Conservation (phyloP, 345 rosid species). For the Hypericum perforatum region DNA sequence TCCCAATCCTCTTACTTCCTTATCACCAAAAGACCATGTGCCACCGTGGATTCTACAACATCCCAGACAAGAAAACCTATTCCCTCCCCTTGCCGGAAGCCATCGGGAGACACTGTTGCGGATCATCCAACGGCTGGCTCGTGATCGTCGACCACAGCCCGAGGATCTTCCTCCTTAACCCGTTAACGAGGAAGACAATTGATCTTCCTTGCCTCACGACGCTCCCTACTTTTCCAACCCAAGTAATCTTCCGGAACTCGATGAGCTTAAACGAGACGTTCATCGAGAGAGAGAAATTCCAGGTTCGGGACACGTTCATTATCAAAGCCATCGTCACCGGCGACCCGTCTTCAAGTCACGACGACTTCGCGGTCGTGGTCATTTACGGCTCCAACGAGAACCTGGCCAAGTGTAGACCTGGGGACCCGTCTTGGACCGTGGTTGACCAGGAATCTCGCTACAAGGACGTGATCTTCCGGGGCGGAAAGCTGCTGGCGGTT, state of each 20-base stretch:
- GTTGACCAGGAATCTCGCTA: conserved; percentile 24
- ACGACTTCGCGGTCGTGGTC: conserved; percentile 30
- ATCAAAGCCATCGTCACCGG: conserved; percentile 26
- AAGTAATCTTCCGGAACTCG: conserved; percentile 8
- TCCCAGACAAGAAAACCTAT: conserved; percentile 27
- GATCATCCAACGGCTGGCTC: conserved; percentile 62
- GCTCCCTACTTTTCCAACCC: conserved; percentile 28
- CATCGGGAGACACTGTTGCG: conserved; percentile 32
- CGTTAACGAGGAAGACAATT: conserved; percentile 31
- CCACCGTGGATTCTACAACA: conserved; percentile 32
- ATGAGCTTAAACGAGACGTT: conserved; percentile 4
- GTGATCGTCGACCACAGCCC: conserved; percentile 42
- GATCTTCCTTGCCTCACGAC: conserved; percentile 33
- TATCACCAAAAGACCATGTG: conserved; percentile 16
- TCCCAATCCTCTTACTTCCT: conserved; percentile 53
- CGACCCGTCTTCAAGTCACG: conserved; percentile 30
- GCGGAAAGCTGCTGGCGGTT: conserved; percentile 35
- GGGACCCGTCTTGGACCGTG: conserved; percentile 28
- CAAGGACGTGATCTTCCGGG: conserved; percentile 35
- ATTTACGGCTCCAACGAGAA: conserved; percentile 25
- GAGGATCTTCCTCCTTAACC: conserved; percentile 30
- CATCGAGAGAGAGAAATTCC: conserved; percentile 9
- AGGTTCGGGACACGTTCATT: conserved; percentile 37
- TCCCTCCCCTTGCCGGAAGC: conserved; percentile 30
- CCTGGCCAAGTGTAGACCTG: conserved; percentile 35